Evolutionary conservation across 768 basidiomycete genomes (phyloP), one percentile per base, ranked within the genome.

Genomic region (Russula foetens): DNA sequence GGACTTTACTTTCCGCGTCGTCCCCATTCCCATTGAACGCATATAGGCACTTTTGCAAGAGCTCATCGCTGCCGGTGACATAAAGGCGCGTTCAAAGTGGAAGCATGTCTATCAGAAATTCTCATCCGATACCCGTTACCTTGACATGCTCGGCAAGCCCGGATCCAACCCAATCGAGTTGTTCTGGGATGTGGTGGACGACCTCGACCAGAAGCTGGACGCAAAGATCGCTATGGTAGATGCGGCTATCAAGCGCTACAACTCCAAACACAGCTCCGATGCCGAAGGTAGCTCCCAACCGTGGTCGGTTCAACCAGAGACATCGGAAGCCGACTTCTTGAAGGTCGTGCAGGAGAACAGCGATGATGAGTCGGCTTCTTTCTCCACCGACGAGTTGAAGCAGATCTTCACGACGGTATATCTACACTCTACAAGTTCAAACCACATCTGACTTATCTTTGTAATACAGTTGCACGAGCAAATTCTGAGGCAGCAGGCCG

Each of bases 151-250:
- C 19, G 96, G 97, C 17, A 90, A 88, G 67, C 90, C 91, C 8
- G 97, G 97, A 15, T 96, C 93, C 2, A 94, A 90, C 66, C 95
- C 96, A 1, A 79, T 99, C 31, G 97, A 99, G 68, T 81, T 98
- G 4, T 98, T 97, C 74, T 97, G 94, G 92, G 96, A 98, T 72
- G 71, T 81, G 11, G 87, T 97, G 47, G 97, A 99, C 72, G 79
- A 77, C 44, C 79, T 97, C 3, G 94, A 93, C 68, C 90, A 94
- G 69, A 81, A 85, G 64, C 80, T 96, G 19, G 92, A 94, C 62
- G 79, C 80, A 21, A 90, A 90, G 69, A 85, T 90, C 19, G 78
- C 78, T n/a, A 68, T 82, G 31, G 83, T 88, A 3, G 85, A 87
- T 60, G 79, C 76, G 31, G 84, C 79, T 4, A 77, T 90, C 64